Evolutionary conservation across 306 rosid species (phyloP).

Genomic region (Medicago lupulina): DNA sequence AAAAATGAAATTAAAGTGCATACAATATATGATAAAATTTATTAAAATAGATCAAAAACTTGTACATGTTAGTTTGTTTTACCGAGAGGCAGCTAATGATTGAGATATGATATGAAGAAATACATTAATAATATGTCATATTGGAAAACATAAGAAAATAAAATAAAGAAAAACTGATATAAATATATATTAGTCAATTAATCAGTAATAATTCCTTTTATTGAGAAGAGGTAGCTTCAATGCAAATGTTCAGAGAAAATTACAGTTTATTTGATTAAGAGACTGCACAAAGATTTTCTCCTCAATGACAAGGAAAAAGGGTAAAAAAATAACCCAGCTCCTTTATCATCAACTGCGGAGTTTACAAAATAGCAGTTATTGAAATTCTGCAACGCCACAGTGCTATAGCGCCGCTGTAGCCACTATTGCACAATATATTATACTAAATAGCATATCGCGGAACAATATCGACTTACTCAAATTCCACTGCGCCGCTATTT

Average conservation of each 20-base stretch:
- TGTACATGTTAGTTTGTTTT: conserved; percentile 16
- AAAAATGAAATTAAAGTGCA: conserved; percentile 6
- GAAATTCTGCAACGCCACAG: too few relatives aligned
- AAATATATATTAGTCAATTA: not conserved
- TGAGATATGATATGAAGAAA: conserved; percentile 16
- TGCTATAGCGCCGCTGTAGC: too few relatives aligned
- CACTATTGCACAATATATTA: too few relatives aligned
- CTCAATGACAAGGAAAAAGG: conserved; percentile 9
- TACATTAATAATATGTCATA: not conserved
- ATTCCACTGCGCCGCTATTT: too few relatives aligned
- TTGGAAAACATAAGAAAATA: not conserved
- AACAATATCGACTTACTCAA: too few relatives aligned
- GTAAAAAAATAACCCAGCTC: not conserved
- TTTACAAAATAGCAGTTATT: too few relatives aligned
- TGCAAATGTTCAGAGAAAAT: conserved; percentile 1
- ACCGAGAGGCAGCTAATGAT: not conserved
- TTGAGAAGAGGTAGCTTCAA: conserved; percentile 13
- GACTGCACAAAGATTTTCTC: conserved; percentile 21
- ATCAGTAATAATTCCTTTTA: not conserved
- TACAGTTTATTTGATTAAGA: conserved; percentile 6
- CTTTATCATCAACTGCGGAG: too few relatives aligned
- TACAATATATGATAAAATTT: not conserved
- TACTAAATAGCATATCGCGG: too few relatives aligned
- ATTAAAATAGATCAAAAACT: conserved; percentile 9
- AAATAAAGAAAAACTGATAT: conserved; percentile 12